These are phyloP conservation scores for Alloascoidea africana DNA, from an alignment of 805 yeast species.

Conservation along the genomic window DNA sequence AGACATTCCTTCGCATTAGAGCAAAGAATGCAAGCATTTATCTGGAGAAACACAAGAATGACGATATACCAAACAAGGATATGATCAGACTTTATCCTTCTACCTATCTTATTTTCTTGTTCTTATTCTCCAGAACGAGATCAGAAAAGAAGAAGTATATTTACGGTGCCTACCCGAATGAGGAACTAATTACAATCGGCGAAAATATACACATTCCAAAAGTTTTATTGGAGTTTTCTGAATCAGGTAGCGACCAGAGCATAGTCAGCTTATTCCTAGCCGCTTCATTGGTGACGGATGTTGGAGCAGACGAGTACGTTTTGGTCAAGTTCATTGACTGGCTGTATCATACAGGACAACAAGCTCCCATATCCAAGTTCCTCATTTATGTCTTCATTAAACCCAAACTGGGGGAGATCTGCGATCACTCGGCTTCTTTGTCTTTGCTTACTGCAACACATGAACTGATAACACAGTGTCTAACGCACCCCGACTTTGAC, in stretches of 20 bases:
- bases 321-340: background rate
- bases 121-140: slow-evolving; percentile 11
- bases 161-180: slow-evolving; percentile 2
- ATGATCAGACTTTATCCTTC: slow-evolving; percentile 10
- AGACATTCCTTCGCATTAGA: slow-evolving; percentile 11
- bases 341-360: background rate
- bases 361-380: background rate
- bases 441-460: background rate
- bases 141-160: slow-evolving; percentile 10
- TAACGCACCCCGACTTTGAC: background rate
- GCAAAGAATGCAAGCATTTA: slow-evolving; percentile 9
- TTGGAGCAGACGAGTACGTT: background rate
- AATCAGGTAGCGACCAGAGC: background rate
- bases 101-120: slow-evolving; percentile 12
- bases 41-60: slow-evolving; percentile 1
- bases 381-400: background rate
- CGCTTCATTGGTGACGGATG: background rate
- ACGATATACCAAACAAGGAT: slow-evolving; percentile 3
- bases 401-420: background rate
- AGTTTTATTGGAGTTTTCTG: background rate
- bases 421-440: background rate
- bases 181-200: background rate
- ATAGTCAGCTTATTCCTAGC: background rate
- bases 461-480: background rate
- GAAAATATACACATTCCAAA: background rate